These are phyloP conservation scores for Claviceps lovelessii DNA, from an alignment of 2,329 filamentous ascomycete genomes.

Conservation along the genomic window DNA sequence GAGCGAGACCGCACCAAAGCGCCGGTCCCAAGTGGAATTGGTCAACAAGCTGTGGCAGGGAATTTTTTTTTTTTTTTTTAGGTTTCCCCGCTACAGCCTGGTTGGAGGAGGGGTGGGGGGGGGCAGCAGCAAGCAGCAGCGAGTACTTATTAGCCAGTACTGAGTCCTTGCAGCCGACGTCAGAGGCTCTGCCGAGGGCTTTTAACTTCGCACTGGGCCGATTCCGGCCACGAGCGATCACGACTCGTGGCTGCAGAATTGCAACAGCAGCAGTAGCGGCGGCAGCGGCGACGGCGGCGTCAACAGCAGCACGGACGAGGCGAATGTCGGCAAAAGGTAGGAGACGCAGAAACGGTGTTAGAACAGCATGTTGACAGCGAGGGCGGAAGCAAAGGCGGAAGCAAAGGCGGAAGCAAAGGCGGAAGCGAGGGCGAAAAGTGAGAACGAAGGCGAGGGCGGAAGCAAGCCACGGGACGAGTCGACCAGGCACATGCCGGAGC, in stretches of 20 bases:
- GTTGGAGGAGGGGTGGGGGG: conserved; percentile 3
- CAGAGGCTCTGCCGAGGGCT: conserved; percentile 6
- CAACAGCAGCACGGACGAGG: background rate
- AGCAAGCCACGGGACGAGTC: background rate
- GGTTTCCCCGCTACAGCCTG: conserved; percentile 4
- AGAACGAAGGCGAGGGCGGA: background rate
- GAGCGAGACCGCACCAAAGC: conserved; percentile 3
- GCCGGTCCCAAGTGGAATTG: background rate
- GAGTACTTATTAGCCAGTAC: too few species aligned
- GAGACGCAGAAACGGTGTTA: background rate
- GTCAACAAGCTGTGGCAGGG: conserved; percentile 1
- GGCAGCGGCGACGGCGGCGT: too few species aligned
- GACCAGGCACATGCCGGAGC: background rate
- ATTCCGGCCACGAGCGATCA: conserved; percentile 3
- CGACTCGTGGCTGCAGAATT: background rate
- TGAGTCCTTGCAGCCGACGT: conserved; percentile 1
- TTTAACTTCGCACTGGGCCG: conserved; percentile 2
- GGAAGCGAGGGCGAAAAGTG: background rate
- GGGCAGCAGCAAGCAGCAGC: background rate
- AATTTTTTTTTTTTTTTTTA: conserved; percentile 4
- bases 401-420: background rate
- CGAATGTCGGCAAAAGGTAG: background rate
- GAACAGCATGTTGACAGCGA: conserved; percentile 1
- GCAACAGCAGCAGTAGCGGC: background rate
- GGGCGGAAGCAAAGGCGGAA: background rate